Evolutionary conservation across 495 filamentous ascomycete species (phyloP).

Genomic region (Letharia lupina): DNA sequence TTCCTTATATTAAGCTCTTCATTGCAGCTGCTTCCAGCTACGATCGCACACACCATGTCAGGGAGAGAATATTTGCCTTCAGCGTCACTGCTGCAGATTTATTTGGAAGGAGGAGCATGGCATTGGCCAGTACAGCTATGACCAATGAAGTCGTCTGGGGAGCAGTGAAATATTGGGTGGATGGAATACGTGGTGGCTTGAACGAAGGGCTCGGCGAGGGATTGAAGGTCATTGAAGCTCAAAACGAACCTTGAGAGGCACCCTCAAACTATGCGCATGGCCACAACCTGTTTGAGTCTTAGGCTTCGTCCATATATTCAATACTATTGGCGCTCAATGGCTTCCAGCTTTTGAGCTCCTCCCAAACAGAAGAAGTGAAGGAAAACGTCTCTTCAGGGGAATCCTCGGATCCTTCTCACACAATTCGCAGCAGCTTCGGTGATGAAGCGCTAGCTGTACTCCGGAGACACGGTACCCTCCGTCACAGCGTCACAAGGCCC

Average conservation of each 20-base stretch:
- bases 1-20: conserved; percentile 52
- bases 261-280: background rate
- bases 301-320: background rate
- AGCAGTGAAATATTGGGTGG: conserved; percentile 16
- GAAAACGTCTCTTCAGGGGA: background rate
- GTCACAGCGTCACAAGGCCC: background rate
- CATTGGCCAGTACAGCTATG: conserved; percentile 28
- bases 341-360: background rate
- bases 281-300: background rate
- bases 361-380: background rate
- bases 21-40: conserved; percentile 46
- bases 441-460: background rate
- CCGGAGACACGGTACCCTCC: background rate
- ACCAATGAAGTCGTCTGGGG: conserved; percentile 9
- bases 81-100: conserved; percentile 44
- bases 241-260: background rate
- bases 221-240: conserved; percentile 15
- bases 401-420: background rate
- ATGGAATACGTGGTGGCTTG: conserved; percentile 20
- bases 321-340: background rate
- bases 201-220: conserved; percentile 17
- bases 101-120: conserved; percentile 43
- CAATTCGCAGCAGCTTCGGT: background rate
- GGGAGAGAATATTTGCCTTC: conserved; percentile 43
- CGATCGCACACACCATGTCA: conserved; percentile 56